Conservation (phyloP, 106 monocot genomes). For the Posidonia australis region DNA sequence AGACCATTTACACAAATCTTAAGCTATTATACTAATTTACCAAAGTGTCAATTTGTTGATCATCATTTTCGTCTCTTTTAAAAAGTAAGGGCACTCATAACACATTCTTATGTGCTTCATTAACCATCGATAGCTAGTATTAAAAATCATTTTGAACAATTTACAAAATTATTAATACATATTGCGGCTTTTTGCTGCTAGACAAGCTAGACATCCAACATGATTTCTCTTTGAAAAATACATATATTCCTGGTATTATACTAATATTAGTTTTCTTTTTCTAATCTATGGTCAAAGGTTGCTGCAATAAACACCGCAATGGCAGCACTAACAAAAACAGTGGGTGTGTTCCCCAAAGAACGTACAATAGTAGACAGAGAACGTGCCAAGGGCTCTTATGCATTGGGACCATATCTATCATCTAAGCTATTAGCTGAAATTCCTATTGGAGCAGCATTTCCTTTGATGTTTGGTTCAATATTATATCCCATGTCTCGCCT, state of each 20-base stretch:
- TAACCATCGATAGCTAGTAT: no score
- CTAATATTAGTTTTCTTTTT: no score
- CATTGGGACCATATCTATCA: slow-evolving; percentile 78
- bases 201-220: no score
- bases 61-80: no score
- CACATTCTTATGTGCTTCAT: not conserved
- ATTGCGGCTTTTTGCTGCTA: no score
- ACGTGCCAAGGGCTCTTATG: slow-evolving; percentile 78
- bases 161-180: no score
- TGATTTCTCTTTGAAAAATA: no score
- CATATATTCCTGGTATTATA: no score
- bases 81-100: not conserved
- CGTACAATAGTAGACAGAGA: slow-evolving; percentile 85
- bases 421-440: slow-evolving; percentile 96
- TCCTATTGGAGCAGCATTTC: slow-evolving; percentile 91
- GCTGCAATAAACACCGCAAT: slow-evolving; percentile 98
- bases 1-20: not conserved
- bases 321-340: slow-evolving; percentile 98
- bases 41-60: no score
- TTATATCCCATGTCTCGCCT: slow-evolving; percentile 94
- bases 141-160: no score
- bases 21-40: not conserved
- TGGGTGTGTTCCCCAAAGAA: slow-evolving; percentile 93
- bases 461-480: slow-evolving; percentile 83
- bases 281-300: slow-evolving; percentile 37